phyloP scores from a whole-genome alignment of 192 early-diverging fungal genomes.

The Dispira simplex region DNA sequence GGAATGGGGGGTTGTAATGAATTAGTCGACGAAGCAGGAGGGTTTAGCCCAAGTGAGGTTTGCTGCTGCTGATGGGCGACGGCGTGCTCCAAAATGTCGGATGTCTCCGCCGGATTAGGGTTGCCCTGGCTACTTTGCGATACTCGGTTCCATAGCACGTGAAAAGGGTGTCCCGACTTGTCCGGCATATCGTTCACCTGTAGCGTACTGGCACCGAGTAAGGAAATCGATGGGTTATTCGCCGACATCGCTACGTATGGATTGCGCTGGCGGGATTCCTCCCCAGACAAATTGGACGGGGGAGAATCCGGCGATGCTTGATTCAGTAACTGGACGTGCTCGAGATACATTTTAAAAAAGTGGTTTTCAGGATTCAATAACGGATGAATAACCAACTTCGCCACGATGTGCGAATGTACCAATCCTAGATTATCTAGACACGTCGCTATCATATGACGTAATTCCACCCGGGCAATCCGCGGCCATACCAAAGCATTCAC shows the following conservation, averaged over 20 bases:
- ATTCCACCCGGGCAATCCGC: slow-evolving; percentile 7
- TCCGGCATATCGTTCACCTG: neutral
- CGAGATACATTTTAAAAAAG: slow-evolving; percentile 9
- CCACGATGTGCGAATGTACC: neutral
- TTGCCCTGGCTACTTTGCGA: no score
- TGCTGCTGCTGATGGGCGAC: neutral
- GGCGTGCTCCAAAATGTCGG: neutral
- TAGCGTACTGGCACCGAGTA: neutral
- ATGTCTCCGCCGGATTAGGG: neutral
- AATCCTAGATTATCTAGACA: slow-evolving; percentile 1
- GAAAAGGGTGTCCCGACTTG: neutral
- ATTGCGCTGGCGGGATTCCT: neutral
- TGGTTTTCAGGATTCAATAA: slow-evolving; percentile 8
- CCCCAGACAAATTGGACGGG: neutral
- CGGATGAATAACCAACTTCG: neutral
- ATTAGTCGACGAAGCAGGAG: neutral
- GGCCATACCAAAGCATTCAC: slow-evolving; percentile 5
- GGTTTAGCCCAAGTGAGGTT: neutral
- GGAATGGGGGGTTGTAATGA: neutral
- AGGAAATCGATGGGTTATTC: no score
- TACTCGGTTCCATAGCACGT: neutral
- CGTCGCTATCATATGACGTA: neutral
- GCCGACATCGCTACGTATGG: no score
- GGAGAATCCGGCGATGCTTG: neutral
- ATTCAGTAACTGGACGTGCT: neutral